These are phyloP conservation scores for Chaetomium sp. DNA, from an alignment of 2,329 filamentous ascomycete genomes.

Conservation along the genomic window DNA sequence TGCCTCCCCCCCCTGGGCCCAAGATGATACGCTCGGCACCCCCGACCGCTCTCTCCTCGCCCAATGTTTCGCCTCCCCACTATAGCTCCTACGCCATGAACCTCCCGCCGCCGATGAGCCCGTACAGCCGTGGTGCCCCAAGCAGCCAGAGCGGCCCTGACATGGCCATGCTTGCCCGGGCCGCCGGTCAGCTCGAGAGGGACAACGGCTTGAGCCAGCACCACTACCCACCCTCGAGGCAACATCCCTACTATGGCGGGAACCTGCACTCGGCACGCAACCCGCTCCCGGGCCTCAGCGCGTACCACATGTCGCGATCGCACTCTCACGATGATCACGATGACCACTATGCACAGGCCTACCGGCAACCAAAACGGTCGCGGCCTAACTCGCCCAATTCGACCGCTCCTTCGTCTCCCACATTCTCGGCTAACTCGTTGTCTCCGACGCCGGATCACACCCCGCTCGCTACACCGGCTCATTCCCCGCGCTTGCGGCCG, in stretches of 20 bases:
- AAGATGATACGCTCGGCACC: constrained; percentile 84
- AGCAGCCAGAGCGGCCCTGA: constrained; percentile 42
- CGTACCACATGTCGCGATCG: constrained; percentile 91
- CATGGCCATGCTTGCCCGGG: constrained; percentile 55
- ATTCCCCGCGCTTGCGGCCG: constrained; percentile 84
- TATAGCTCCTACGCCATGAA: constrained; percentile 60
- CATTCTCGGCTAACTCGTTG: constrained; percentile 90
- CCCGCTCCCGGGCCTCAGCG: constrained; percentile 68
- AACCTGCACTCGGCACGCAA: constrained; percentile 45
- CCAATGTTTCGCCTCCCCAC: constrained; percentile 91
- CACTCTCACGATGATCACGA: constrained; percentile 78
- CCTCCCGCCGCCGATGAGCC: constrained; percentile 38
- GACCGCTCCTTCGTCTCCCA: constrained; percentile 90
- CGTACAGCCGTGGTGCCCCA: constrained; percentile 40
- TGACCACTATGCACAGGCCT: constrained; percentile 62
- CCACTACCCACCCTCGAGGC: constrained; percentile 40
- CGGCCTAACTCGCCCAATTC: constrained; percentile 91
- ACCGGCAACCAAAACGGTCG: constrained; percentile 78
- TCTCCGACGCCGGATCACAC: constrained; percentile 96
- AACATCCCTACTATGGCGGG: constrained; percentile 50
- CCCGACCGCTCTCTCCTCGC: constrained; percentile 78
- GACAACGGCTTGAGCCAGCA: constrained; percentile 42
- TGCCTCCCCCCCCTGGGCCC: constrained; percentile 68
- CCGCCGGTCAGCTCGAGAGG: constrained; percentile 56
- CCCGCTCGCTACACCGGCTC: constrained; percentile 92